Evolutionary conservation across 768 basidiomycete genomes (phyloP), one percentile per base, ranked within the genome.

Genomic region (Hemileccinum rubropunctum): DNA sequence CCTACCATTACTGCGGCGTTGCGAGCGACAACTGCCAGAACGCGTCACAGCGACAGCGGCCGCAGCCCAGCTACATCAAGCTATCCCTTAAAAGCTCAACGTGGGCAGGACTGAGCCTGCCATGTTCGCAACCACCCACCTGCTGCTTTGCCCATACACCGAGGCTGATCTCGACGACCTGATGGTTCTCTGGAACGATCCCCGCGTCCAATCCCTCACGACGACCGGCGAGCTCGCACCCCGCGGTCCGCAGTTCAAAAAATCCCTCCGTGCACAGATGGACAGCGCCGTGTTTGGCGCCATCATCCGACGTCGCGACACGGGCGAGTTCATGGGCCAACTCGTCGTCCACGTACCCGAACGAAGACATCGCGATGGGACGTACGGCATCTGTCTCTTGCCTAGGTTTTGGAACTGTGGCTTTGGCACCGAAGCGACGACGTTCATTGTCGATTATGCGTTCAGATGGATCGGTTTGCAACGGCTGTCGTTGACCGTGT

Each of bases 381-480:
- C 54, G 26, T 63, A 70, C 28, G 63, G 66, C 2, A 64, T 73
- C 42, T 66, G 64, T 36, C 54, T 73, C 14, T 42, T 39, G 10
- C 58, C 59, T 3, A 33, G 59, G 46, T 70, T 68, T 45, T 74
- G 76, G 71, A 58, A 63, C 12, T 62, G 65, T 15, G 76, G 76
- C 1, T 76, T 71, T 46, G 76, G 76, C 3, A 69, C 62, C 28
- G 74, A 77, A 44, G 67, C 67, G 40, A 69, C 70, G 42, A 57
- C 56, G 28, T 77, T 73, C 53, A 58, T 77, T 30, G 56, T 75
- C 12, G 72, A 75, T 27, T 63, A 76, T 48, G 64, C 65, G 20
- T 78, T 78, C 27, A 49, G 65, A 36, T 66, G 66, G 59, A 55
- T 78, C 42, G 67, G 61, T 23, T 47, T 76, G 54, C 72, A 75